phyloP scores from a whole-genome alignment of 495 filamentous ascomycete genomes.

The Cryomyces minteri region DNA sequence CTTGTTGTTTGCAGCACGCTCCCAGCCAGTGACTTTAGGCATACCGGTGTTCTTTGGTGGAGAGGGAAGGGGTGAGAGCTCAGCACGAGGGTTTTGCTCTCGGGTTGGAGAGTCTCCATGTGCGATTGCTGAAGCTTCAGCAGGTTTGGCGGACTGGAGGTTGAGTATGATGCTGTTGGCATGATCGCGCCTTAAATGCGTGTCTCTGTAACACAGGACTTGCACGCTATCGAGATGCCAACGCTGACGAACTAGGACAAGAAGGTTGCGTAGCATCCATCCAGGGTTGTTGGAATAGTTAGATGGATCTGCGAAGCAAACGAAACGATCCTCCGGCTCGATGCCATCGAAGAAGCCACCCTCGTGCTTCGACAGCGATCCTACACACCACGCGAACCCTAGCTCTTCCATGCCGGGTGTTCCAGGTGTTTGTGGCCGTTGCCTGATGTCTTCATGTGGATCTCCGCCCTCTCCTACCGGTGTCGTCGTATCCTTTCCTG shows the following conservation, averaged over 20 bases:
- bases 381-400: slow-evolving; percentile 56
- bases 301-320: slow-evolving; percentile 82
- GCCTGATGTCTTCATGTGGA: slow-evolving; percentile 6
- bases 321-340: slow-evolving; percentile 48
- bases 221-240: slow-evolving; percentile 63
- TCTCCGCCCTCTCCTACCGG: slow-evolving; percentile 8
- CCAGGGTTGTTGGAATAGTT: slow-evolving; percentile 72
- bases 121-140: neutral
- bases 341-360: slow-evolving; percentile 66
- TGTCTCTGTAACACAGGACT: slow-evolving; percentile 80
- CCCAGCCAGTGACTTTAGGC: slow-evolving; percentile 91
- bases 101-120: neutral
- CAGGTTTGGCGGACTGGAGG: slow-evolving; percentile 32
- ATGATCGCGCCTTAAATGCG: slow-evolving; percentile 53
- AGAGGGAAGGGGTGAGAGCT: neutral
- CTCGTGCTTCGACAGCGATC: slow-evolving; percentile 58
- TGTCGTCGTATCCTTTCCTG: slow-evolving; percentile 2
- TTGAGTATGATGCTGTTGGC: slow-evolving; percentile 61
- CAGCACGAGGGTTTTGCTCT: neutral
- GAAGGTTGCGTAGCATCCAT: slow-evolving; percentile 82
- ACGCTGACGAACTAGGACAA: slow-evolving; percentile 67
- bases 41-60: slow-evolving; percentile 25
- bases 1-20: slow-evolving; percentile 61
- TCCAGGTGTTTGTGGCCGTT: slow-evolving; percentile 19
- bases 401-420: slow-evolving; percentile 24